Evolutionary conservation across 2,329 filamentous ascomycete genomes (phyloP).

Genomic region (Fusarium incarnatum): DNA sequence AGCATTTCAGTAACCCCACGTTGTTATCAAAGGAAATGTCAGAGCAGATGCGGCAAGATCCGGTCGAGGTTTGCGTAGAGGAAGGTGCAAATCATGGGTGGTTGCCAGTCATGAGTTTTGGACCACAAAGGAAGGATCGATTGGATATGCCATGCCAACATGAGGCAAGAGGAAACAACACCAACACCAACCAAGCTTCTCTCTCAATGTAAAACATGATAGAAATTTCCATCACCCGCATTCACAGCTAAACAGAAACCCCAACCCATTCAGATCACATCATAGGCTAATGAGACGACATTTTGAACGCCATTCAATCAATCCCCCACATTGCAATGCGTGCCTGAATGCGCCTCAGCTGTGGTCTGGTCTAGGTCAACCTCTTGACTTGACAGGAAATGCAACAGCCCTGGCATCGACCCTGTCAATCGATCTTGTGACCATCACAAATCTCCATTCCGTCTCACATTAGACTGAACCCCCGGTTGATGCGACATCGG

Average conservation of each 20-base stretch:
- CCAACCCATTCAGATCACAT: neutral
- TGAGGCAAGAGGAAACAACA: slow-evolving; percentile 36
- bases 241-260: neutral
- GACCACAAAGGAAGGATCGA: neutral
- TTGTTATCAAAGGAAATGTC: slow-evolving; percentile 20
- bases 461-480: slow-evolving; percentile 40
- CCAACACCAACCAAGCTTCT: neutral
- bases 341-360: slow-evolving; percentile 29
- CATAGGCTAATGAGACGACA: neutral
- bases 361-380: slow-evolving; percentile 28
- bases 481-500: slow-evolving; percentile 44
- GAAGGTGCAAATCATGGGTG: neutral
- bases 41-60: slow-evolving; percentile 19
- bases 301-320: slow-evolving; percentile 13
- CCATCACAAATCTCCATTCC: slow-evolving; percentile 43
- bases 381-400: slow-evolving; percentile 28
- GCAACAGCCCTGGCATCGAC: slow-evolving; percentile 23
- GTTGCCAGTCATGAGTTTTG: neutral
- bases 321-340: slow-evolving; percentile 31
- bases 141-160: neutral
- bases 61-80: slow-evolving; percentile 28
- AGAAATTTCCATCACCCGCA: neutral
- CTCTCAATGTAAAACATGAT: slow-evolving; percentile 23
- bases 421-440: slow-evolving; percentile 47
- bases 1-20: slow-evolving; percentile 29